phyloP scores from a whole-genome alignment of 768 basidiomycete genomes.

The Lepiota subincarnata region DNA sequence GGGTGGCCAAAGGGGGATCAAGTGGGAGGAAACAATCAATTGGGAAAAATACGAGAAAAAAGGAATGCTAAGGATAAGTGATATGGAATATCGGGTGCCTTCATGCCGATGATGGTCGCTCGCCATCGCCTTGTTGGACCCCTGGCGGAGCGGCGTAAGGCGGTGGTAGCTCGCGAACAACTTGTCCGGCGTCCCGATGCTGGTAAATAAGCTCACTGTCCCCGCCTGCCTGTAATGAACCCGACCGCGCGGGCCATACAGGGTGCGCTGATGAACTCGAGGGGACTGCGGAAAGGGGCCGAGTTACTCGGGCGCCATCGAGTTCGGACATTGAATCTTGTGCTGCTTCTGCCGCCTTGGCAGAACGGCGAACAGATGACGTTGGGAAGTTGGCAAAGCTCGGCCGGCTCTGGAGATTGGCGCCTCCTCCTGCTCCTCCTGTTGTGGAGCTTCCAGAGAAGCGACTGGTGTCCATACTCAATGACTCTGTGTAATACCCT shows the following conservation, averaged over 20 bases:
- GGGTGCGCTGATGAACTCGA: not conserved
- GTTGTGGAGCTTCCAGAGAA: not conserved
- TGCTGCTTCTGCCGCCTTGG: constrained; percentile 19
- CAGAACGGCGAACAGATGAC: constrained; percentile 11
- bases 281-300: not conserved
- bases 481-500: not conserved
- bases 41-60: not conserved
- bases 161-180: constrained; percentile 37
- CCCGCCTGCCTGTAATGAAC: constrained; percentile 7
- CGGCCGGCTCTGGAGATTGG: not conserved
- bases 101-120: not conserved
- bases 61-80: not conserved
- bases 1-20: not conserved
- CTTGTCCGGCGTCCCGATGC: constrained; percentile 31
- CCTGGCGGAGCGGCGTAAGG: constrained; percentile 27
- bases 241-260: constrained; percentile 6
- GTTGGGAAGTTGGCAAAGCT: constrained; percentile 15
- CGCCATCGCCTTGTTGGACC: not conserved
- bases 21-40: not conserved
- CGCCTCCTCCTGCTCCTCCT: not conserved
- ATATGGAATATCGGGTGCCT: not conserved
- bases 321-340: constrained; percentile 3
- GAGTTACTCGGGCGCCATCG: not conserved
- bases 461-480: not conserved
- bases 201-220: constrained; percentile 34